phyloP scores from a whole-genome alignment of 306 rosid genomes.

The Psophocarpus tetragonolobus region DNA sequence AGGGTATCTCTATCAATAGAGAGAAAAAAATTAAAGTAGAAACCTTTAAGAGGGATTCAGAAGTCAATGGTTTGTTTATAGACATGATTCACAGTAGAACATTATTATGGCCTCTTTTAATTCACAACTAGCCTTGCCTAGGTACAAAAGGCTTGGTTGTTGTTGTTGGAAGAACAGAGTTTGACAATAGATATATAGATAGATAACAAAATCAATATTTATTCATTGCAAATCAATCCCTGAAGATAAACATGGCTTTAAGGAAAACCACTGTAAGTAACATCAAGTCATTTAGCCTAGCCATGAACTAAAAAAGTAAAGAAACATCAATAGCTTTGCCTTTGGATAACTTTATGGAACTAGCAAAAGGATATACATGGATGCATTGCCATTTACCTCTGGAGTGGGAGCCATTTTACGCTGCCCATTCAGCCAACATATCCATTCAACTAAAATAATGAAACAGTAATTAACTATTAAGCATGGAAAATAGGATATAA shows the following conservation, averaged over 20 bases:
- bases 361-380: slow-evolving; percentile 5
- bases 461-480: slow-evolving; percentile 34
- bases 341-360: background rate
- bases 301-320: background rate
- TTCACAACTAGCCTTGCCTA: background rate
- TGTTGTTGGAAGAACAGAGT: background rate
- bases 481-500: slow-evolving; percentile 14
- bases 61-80: background rate
- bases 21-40: background rate
- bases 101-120: background rate
- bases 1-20: background rate
- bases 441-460: slow-evolving; percentile 87
- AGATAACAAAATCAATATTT: background rate
- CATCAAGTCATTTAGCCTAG: background rate
- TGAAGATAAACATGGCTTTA: background rate
- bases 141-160: background rate
- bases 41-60: background rate
- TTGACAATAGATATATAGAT: background rate
- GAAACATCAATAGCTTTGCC: background rate
- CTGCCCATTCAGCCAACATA: slow-evolving; percentile 98
- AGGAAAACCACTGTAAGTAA: background rate
- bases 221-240: background rate
- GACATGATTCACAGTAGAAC: background rate
- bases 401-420: slow-evolving; percentile 90
- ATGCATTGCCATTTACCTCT: slow-evolving; percentile 57